Base-by-base conservation (phyloP, 352 stramenopile genomes). In the Phytopythium delawarense region DNA sequence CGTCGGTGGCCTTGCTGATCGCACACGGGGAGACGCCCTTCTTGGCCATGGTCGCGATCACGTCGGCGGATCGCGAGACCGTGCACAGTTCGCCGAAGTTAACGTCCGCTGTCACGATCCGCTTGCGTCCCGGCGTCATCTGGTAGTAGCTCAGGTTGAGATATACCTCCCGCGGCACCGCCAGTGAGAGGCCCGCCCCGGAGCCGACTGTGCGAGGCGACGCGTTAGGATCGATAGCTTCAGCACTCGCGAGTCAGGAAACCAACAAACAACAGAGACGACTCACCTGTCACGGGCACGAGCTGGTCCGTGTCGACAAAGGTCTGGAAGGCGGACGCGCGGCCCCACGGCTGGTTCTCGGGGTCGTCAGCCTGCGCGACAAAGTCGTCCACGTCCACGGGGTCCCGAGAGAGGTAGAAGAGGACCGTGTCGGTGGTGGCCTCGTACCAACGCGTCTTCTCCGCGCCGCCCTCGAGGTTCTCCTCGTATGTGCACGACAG, bases 401-500 rank as follows among this genome's bases (percentile, higher is more conserved):
- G 84, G 40, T 94, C 81, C 53, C 85, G 84, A 28, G 89, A 96
- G 28, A 98, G 61, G 68, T 95, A 89, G 57, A 98, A 98, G 11
- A 98, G 64, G n/a, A 73, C 85, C 15, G 81, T 91, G n/a, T 74
- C 88, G 1, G 71, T 72, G 2, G 66, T 46, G 16, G 83, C 72
- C 62, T 98, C 91, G 63, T 96, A 98, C 93, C 93, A 98, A 1
- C 92, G 76, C 34, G 74, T 45, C 48, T 93, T 91, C 49, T 93
- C 81, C 1, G 84, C 66, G 0, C 84, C 83, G 25, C 80, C 86
- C 59, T 90, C 86, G 2, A 94, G 67, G 25, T 92, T 89, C 55
- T 92, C 86, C 56, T 92, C 97, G 66, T 96, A 99, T 1, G 79
- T 75, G 66, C 96, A 99, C 11, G 89, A 79, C 16, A 99, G 73